Evolutionary conservation across 441 rosid genomes (phyloP), one percentile per base, ranked within the genome.

Genomic region (Euphorbia celastroides): DNA sequence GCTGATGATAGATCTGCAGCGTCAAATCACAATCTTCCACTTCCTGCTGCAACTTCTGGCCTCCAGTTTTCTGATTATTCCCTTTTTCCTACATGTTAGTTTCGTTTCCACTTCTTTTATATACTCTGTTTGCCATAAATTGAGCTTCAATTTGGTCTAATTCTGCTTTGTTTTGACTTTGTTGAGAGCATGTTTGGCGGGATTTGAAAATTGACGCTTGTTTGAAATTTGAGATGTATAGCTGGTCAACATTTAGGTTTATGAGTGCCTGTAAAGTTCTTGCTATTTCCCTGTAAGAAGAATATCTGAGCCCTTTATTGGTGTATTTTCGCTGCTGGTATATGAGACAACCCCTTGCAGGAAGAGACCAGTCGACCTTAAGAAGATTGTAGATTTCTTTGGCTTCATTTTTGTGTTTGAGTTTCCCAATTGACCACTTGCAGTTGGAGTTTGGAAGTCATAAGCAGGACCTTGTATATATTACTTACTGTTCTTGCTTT

Each of bases 31-130:
- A 67, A 30, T 62, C 65, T 67, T 20, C 30, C 78, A 63, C 61
- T 63, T 8, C 3, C 74, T 51, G 64, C 71, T 44, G 66, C n/a
- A n/a, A n/a, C 75, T 20, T 75, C 62, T 9, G 64, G 77, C 70
- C 52, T 68, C 61, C 70, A 72, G n/a, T 59, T 77, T 44, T 54
- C 82, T 14, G 89, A 82, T 72, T 79, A 77, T 72, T 79, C 88
- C 27, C 61, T 77, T 70, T 74, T 85, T 46, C 75, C 81, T 50
- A 55, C 87, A 44, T 80, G 98, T 93, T 68, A 83, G 89, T 79
- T 34, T 9, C 25, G 51, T 28, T 0, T 42, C 7, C 41, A 52
- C 17, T 57, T 12, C 23, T 5, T 70, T 6, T 7, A 9, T 8
- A 20, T 52, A 22, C 57, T 52, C 11, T 20, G 27, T 52, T 57